These are phyloP conservation scores for Acanthamoeba comandoni DNA, from an alignment of 208 protist genomes.

Conservation along the genomic window DNA sequence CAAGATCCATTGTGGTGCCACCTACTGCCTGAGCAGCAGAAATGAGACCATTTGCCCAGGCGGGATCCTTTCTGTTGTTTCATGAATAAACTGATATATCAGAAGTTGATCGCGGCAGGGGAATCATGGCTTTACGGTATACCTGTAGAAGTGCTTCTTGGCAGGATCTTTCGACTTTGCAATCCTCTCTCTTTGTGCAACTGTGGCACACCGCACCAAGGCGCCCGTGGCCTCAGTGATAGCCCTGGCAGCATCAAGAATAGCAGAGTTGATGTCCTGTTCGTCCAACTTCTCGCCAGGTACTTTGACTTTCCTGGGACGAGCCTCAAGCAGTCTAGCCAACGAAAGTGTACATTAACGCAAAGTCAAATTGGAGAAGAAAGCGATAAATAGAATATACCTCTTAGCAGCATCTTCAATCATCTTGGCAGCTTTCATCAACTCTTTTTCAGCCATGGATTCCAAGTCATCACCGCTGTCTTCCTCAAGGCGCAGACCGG, in stretches of 20 bases:
- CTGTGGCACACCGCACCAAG: conserved; percentile 31
- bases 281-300: conserved; percentile 62
- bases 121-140: too few relatives aligned
- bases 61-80: conserved; percentile 70
- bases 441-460: conserved; percentile 45
- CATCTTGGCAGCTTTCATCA: conserved; percentile 73
- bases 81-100: too few relatives aligned
- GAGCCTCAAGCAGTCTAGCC: conserved; percentile 65
- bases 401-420: conserved; percentile 72
- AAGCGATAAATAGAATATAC: too few relatives aligned
- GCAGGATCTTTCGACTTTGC: conserved; percentile 35
- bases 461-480: conserved; percentile 54
- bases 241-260: conserved; percentile 63
- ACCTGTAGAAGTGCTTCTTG: conserved; percentile 72
- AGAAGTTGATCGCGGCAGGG: too few relatives aligned
- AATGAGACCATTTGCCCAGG: conserved; percentile 75
- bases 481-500: conserved; percentile 41
- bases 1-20: conserved; percentile 62
- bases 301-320: conserved; percentile 27
- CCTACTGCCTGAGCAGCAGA: conserved; percentile 72
- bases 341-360: too few relatives aligned
- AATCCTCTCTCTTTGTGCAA: conserved; percentile 59
- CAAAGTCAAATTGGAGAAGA: too few relatives aligned
- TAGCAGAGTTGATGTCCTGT: conserved; percentile 70
- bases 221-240: conserved; percentile 58